Evolutionary conservation across 2,329 filamentous ascomycete genomes (phyloP), one percentile per base, ranked within the genome.

Genomic region (Beauveria pseudobassiana): DNA sequence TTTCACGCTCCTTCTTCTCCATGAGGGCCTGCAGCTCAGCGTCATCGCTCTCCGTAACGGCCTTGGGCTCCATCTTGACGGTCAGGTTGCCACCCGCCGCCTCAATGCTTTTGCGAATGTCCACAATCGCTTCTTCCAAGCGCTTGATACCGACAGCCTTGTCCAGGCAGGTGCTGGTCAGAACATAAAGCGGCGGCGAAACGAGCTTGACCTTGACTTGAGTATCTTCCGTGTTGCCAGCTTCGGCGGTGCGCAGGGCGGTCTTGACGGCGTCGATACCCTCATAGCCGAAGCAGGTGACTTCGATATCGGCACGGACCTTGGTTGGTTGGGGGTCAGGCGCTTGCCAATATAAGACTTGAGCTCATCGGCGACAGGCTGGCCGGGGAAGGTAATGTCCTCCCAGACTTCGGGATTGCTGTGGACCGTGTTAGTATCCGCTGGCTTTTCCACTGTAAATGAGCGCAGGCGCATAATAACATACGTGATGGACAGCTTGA

Each of bases 41-140:
- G 72, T 99, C 95, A 71, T 99, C 96, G 75, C 92, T 96, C 83
- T 98, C 96, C 1, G 95, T 99, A 65, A 99, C 95, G 5, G 96
- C 95, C 87, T 98, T 98, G 68, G 95, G 95, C 71, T 95, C 93
- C 95, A 99, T 99, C 86, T 96, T 96, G 69, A 97, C 89, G 49
- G 88, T 84, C 72, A 93, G 89, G 72, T 86, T 87, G 64, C 95
- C 95, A 59, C 90, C 90, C 1, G 89, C 84, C 51, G 77, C 81
- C 73, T 87, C 85, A 73, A 99, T 99, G 75, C 83, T 92, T 71
- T 80, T 83, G 69, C 89, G 84, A 70, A 99, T 93, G 69, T 93
- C 90, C 70, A 89, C 82, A 69, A 99, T 99, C 20, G 95, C 91
- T 72, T 91, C 88, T 76, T 96, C 91, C 68, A 99, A 80, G 65